phyloP scores from a whole-genome alignment of 1,139 yeast genomes.

The Suhomyces guaymorum region DNA sequence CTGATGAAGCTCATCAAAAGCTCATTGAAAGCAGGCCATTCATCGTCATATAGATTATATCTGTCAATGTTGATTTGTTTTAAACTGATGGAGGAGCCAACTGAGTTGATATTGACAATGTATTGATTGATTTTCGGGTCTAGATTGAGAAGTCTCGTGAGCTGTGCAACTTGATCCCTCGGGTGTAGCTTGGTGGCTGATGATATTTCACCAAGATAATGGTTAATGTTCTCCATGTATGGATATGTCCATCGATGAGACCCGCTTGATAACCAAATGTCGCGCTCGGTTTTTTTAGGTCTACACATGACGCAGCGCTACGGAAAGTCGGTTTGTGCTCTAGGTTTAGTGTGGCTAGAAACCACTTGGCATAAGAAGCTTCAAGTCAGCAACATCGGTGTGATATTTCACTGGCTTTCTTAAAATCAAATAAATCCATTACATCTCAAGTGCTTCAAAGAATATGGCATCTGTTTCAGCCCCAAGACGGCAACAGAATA shows the following conservation, averaged over 20 bases:
- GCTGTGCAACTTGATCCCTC: conserved; percentile 12
- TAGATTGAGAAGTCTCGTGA: conserved; percentile 13
- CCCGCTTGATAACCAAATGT: not conserved
- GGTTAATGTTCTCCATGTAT: conserved; percentile 14
- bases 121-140: conserved; percentile 16
- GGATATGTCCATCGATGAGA: not conserved
- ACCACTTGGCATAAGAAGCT: too few species aligned
- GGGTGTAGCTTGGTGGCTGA: conserved; percentile 10
- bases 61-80: conserved; percentile 12
- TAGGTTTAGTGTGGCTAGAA: too few species aligned
- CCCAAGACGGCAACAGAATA: conserved; percentile 3
- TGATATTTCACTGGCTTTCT: too few species aligned
- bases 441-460: too few species aligned
- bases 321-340: too few species aligned
- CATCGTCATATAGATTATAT: conserved; percentile 35
- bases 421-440: too few species aligned
- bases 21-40: conserved; percentile 54
- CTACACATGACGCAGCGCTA: too few species aligned
- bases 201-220: conserved; percentile 13
- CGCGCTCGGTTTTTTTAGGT: too few species aligned
- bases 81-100: conserved; percentile 1
- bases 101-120: conserved; percentile 13
- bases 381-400: too few species aligned
- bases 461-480: conserved; percentile 6
- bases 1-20: conserved; percentile 52